These are phyloP conservation scores for Suillus hirtellus DNA, from an alignment of 768 basidiomycete species.

Conservation along the genomic window DNA sequence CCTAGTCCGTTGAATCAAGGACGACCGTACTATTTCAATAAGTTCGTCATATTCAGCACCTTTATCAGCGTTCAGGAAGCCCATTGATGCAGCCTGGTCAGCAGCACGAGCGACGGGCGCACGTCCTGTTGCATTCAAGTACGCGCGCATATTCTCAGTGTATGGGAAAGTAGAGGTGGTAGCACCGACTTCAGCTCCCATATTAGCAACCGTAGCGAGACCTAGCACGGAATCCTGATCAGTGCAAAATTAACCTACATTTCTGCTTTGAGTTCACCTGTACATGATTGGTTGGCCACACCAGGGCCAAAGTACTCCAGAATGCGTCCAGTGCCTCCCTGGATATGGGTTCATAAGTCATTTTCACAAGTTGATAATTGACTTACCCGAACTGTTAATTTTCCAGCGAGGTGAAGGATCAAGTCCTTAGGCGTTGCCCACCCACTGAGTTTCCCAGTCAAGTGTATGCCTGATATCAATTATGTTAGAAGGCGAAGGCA, in stretches of 20 bases:
- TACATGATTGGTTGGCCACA: slow-evolving; percentile 86
- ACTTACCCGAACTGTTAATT: slow-evolving; percentile 86
- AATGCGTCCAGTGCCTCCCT: slow-evolving; percentile 96
- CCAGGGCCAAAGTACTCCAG: slow-evolving; percentile 97
- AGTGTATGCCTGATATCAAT: slow-evolving; percentile 64
- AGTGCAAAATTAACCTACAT: neutral
- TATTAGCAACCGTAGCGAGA: slow-evolving; percentile 94
- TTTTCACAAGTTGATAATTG: slow-evolving; percentile 2
- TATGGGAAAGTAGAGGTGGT: slow-evolving; percentile 99
- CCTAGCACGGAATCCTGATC: slow-evolving; percentile 40
- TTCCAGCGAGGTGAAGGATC: slow-evolving; percentile 91
- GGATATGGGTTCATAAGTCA: slow-evolving; percentile 6
- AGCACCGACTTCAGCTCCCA: slow-evolving; percentile 99
- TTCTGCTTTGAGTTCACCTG: slow-evolving; percentile 50
- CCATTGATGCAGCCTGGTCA: slow-evolving; percentile 73
- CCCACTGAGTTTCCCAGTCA: slow-evolving; percentile 83
- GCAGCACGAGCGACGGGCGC: slow-evolving; percentile 84
- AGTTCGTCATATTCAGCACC: slow-evolving; percentile 93
- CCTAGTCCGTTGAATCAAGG: neutral
- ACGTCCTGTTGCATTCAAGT: slow-evolving; percentile 88
- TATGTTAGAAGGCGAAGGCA: neutral
- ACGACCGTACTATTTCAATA: slow-evolving; percentile 77
- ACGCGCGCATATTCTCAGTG: slow-evolving; percentile 83
- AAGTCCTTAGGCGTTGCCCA: slow-evolving; percentile 98
- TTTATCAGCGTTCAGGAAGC: slow-evolving; percentile 82